These are phyloP conservation scores for Candida methanosorbosa DNA, from an alignment of 805 yeast genomes.

Conservation along the genomic window DNA sequence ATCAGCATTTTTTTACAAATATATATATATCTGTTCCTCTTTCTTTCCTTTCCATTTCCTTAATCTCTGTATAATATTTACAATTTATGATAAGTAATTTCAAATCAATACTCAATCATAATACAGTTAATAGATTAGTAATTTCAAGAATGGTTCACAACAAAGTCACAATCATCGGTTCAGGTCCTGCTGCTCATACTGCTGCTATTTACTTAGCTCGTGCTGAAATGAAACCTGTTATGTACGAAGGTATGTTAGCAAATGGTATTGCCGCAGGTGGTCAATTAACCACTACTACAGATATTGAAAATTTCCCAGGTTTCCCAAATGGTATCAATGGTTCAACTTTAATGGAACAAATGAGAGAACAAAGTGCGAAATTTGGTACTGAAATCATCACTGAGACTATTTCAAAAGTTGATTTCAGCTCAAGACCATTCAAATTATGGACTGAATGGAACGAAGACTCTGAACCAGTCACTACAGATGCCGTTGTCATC, in stretches of 20 bases:
- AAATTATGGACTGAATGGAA: slow-evolving; percentile 95
- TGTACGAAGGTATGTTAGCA: slow-evolving; percentile 95
- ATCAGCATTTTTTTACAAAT: too few species aligned
- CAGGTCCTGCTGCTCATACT: slow-evolving; percentile 99
- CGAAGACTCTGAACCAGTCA: slow-evolving; percentile 85
- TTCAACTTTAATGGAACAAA: slow-evolving; percentile 80
- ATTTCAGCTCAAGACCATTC: slow-evolving; percentile 81
- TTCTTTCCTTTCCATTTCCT: too few species aligned
- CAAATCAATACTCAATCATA: too few species aligned
- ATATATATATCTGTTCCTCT: too few species aligned
- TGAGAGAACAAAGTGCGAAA: slow-evolving; percentile 79
- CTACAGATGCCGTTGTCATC: slow-evolving; percentile 85
- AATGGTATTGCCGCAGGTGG: slow-evolving; percentile 99
- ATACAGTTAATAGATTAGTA: too few species aligned
- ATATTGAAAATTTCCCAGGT: slow-evolving; percentile 98
- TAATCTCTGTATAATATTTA: too few species aligned
- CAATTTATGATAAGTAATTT: too few species aligned
- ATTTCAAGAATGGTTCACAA: slow-evolving; percentile 62
- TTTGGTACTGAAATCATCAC: slow-evolving; percentile 94
- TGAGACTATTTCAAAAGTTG: slow-evolving; percentile 91
- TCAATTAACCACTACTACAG: slow-evolving; percentile 97
- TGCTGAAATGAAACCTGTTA: slow-evolving; percentile 89
- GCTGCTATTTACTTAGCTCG: slow-evolving; percentile 96
- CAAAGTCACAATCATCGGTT: slow-evolving; percentile 83
- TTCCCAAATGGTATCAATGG: slow-evolving; percentile 93